Conservation (phyloP, 2,329 filamentous ascomycete species). For the Diaporthe citrichinensis region DNA sequence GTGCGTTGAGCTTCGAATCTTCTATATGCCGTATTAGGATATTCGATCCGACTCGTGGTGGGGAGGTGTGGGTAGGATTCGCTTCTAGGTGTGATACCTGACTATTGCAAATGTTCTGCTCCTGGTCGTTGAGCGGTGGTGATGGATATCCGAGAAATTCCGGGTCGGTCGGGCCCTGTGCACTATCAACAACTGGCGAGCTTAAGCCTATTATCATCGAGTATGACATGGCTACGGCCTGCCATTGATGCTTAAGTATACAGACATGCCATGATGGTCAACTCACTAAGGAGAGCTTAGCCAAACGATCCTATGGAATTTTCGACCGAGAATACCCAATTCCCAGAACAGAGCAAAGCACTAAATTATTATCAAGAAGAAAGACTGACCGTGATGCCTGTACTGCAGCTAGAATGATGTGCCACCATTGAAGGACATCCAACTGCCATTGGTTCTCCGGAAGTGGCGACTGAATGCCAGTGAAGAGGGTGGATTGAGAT, state of each 20-base stretch:
- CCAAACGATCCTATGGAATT: rapidly evolving
- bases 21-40: not conserved
- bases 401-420: conserved; percentile 7
- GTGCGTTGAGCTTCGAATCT: not conserved
- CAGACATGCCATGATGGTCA: not conserved
- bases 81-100: not conserved
- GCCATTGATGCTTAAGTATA: not conserved
- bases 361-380: rapidly evolving
- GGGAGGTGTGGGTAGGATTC: not conserved
- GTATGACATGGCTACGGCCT: not conserved
- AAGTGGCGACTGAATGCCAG: not conserved
- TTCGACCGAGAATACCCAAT: no score
- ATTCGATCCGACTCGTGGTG: not conserved
- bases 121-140: not conserved
- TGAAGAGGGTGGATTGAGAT: not conserved
- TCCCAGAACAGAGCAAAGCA: not conserved
- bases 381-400: conserved; percentile 29
- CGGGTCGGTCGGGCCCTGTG: not conserved
- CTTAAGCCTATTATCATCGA: not conserved
- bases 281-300: not conserved
- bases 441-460: conserved; percentile 43
- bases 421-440: conserved; percentile 42
- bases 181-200: not conserved
- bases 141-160: not conserved
- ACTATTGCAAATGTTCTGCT: conserved; percentile 2